Evolutionary conservation across 306 rosid genomes (phyloP).

Genomic region (Arachis hypogaea): DNA sequence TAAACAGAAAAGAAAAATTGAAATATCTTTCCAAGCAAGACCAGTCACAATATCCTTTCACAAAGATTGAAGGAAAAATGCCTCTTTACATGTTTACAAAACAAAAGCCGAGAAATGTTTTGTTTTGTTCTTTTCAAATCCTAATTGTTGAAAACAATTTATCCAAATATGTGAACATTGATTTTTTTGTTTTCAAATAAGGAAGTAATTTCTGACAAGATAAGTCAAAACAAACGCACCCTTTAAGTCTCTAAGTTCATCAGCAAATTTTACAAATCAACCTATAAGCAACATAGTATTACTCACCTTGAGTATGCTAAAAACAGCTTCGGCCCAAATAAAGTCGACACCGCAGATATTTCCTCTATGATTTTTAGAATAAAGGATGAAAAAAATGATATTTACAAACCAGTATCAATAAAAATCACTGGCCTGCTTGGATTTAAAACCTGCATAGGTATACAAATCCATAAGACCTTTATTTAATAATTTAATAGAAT

Average conservation of each 20-base stretch:
- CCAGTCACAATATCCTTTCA: slow-evolving; percentile 26
- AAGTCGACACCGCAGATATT: slow-evolving; percentile 93
- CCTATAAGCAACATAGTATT: not conserved
- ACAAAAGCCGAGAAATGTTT: no score
- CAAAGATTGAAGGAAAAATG: slow-evolving; percentile 8
- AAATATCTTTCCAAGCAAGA: slow-evolving; percentile 14
- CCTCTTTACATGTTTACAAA: slow-evolving; percentile 4
- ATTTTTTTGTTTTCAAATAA: no score
- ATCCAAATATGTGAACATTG: no score
- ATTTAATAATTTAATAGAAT: no score
- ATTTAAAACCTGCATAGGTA: slow-evolving; percentile 67
- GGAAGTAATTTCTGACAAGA: no score
- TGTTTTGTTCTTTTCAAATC: no score
- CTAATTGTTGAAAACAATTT: no score
- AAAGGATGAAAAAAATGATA: slow-evolving; percentile 24
- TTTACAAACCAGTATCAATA: slow-evolving; percentile 75
- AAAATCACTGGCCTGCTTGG: slow-evolving; percentile 83
- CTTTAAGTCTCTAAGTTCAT: slow-evolving; percentile 3
- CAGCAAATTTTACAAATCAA: not conserved
- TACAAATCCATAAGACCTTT: slow-evolving; percentile 2
- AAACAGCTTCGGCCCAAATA: slow-evolving; percentile 94
- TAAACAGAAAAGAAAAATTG: slow-evolving; percentile 29
- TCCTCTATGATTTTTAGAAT: slow-evolving; percentile 44
- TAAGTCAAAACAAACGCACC: no score
- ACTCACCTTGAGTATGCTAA: slow-evolving; percentile 77